Conservation (phyloP, 116 monocot genomes). For the Cymodocea nodosa region DNA sequence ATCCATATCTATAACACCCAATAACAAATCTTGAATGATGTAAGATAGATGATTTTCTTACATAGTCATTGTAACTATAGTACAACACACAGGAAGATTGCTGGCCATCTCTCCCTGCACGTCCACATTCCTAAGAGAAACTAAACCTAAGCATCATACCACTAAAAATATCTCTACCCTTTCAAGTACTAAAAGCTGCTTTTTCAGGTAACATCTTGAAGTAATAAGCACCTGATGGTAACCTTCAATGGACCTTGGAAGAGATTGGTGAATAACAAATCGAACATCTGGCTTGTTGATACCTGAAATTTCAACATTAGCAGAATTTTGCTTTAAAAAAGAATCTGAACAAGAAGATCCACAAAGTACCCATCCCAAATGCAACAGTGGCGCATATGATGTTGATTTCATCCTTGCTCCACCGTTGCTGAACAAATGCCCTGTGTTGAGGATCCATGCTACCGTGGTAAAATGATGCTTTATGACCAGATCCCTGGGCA, state of each 20-base stretch:
- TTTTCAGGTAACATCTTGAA: background rate
- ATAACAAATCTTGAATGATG: background rate
- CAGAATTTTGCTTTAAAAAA: background rate
- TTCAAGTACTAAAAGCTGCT: background rate
- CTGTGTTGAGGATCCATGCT: conserved; percentile 88
- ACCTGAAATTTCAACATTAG: conserved; percentile 35
- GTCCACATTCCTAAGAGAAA: conserved; percentile 71
- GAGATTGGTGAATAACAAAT: conserved; percentile 97
- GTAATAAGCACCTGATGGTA: conserved; percentile 52
- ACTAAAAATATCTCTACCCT: background rate
- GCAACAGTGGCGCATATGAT: conserved; percentile 98
- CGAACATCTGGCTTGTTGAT: conserved; percentile 99
- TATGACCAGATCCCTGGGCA: conserved; percentile 76
- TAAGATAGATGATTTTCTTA: conserved; percentile 10
- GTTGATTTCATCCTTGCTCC: conserved; percentile 97
- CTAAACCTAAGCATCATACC: background rate
- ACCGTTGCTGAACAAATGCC: conserved; percentile 76
- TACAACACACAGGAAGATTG: conserved; percentile 81
- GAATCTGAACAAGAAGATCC: background rate
- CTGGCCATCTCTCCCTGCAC: conserved; percentile 95
- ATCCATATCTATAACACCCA: background rate
- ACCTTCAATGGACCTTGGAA: conserved; percentile 97
- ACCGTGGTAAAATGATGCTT: conserved; percentile 87
- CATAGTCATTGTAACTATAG: conserved; percentile 94
- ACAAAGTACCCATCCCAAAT: conserved; percentile 89